Evolutionary conservation across 805 yeast genomes (phyloP), one percentile per base, ranked within the genome.

Genomic region (Spathaspora gorwiae): DNA sequence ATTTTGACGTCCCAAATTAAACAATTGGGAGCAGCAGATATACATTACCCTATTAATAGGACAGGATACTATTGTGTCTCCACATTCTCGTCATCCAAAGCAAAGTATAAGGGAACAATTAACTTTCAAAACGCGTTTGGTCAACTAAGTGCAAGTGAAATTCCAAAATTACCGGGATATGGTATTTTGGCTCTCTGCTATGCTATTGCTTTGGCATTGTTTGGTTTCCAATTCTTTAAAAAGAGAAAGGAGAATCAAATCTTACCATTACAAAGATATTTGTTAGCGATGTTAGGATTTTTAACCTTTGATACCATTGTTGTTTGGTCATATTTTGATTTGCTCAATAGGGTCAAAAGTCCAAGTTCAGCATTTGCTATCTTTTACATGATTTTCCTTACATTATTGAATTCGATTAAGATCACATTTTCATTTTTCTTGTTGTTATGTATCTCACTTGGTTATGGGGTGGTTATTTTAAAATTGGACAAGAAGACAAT

Each of bases 11-110:
- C 79, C 31, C 69, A 72, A 37, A 67, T 89, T 53, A 70, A 74
- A 26, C 70, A 76, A 5, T 66, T 76, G 40, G 92, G 92, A 3
- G 72, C 77, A 27, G 80, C 80, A 37, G 78, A 80, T 37, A 64
- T 83, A 47, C 72, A 76, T 34, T 94, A 90, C 57, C 72, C 72
- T 4, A 80, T 94, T 37, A 69, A 73, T 46, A 73, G 76, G 47
- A 89, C 98, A 1, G 98, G 98, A 6, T 94, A 85, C 64, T 94
- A 90, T 67, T 94, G 99, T 71, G 85, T 92, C 36, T 82, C 90
- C 1, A 84, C 95, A 0, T 80, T 72, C 52, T 73, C 80, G 24
- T 67, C 77, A 24, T 54, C 62, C 13, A 56, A 61, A 10, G 61
- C 62, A 37, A 71, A 69, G 15, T 94, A 83, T 64, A 63, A 73